These are phyloP conservation scores for Epichloe brachyelytri DNA, from an alignment of 2,329 filamentous ascomycete species.

Conservation along the genomic window DNA sequence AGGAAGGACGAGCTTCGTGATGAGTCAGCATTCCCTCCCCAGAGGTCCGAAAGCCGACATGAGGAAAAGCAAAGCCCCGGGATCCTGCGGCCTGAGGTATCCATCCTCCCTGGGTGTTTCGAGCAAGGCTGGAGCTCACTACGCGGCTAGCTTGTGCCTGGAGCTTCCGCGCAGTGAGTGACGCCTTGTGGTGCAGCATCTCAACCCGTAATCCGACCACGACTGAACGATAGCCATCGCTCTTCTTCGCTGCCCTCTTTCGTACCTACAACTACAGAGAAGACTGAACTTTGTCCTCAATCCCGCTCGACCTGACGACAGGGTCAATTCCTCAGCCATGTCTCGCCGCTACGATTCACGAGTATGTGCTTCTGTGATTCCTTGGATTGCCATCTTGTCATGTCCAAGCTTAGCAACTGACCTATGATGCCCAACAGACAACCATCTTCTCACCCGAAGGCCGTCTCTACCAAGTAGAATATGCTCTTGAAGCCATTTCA, in stretches of 20 bases:
- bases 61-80: no score
- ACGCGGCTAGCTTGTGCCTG: slow-evolving; percentile 12
- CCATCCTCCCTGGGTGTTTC: not conserved
- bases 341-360: slow-evolving; percentile 95
- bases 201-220: not conserved
- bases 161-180: slow-evolving; percentile 9
- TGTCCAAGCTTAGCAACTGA: slow-evolving; percentile 1
- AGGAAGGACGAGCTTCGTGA: not conserved
- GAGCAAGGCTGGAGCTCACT: slow-evolving; percentile 4
- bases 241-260: not conserved
- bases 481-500: slow-evolving; percentile 96
- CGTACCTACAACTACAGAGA: not conserved
- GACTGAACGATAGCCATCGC: slow-evolving; percentile 1
- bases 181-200: slow-evolving; percentile 6
- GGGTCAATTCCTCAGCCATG: slow-evolving; percentile 38
- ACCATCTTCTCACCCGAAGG: slow-evolving; percentile 99
- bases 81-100: slow-evolving; percentile 4
- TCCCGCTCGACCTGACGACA: not conserved
- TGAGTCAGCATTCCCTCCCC: not conserved
- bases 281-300: not conserved
- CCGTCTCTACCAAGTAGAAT: slow-evolving; percentile 97
- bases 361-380: slow-evolving; percentile 42
- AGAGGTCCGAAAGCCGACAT: no score
- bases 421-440: slow-evolving; percentile 43
- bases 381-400: not conserved